Evolutionary conservation across 2,329 filamentous ascomycete species (phyloP).

Genomic region (Colletotrichum musae): DNA sequence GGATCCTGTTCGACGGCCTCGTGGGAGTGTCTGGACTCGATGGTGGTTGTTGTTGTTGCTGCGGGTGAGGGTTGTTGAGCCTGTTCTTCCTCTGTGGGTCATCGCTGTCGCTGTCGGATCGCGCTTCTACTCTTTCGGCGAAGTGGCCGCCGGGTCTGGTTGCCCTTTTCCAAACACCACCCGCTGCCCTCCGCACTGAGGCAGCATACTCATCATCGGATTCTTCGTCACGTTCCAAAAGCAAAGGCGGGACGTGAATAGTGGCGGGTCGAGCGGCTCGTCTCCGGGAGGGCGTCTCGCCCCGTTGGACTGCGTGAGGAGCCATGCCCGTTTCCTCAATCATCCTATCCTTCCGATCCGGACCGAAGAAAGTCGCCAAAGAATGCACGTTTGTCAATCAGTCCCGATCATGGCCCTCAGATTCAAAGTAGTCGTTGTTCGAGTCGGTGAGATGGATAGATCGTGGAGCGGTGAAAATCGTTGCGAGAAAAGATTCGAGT

Average conservation of each 20-base stretch:
- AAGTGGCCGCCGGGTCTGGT: not conserved
- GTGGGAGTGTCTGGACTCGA: slow-evolving; percentile 30
- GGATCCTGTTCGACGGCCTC: slow-evolving; percentile 11
- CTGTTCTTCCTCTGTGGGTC: not conserved
- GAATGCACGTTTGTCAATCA: slow-evolving; percentile 33
- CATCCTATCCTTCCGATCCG: slow-evolving; percentile 38
- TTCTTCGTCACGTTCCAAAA: slow-evolving; percentile 28
- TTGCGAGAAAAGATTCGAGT: slow-evolving; percentile 2
- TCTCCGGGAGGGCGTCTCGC: slow-evolving; percentile 17
- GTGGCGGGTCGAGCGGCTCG: slow-evolving; percentile 28
- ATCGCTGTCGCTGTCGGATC: slow-evolving; percentile 39
- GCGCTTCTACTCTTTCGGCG: slow-evolving; percentile 21
- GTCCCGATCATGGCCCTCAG: slow-evolving; percentile 35
- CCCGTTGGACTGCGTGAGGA: slow-evolving; percentile 29
- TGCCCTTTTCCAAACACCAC: slow-evolving; percentile 34
- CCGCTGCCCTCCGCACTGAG: slow-evolving; percentile 25
- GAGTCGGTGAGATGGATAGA: not conserved
- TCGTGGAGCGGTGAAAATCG: slow-evolving; percentile 2
- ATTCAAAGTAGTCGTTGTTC: slow-evolving; percentile 5
- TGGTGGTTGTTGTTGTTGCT: slow-evolving; percentile 24
- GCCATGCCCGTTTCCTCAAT: slow-evolving; percentile 33
- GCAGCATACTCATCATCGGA: slow-evolving; percentile 36
- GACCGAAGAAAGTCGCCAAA: slow-evolving; percentile 36
- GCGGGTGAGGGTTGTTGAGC: slow-evolving; percentile 14
- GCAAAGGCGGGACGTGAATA: slow-evolving; percentile 17